phyloP scores from a whole-genome alignment of 352 stramenopile genomes.

The Phytophthora niederhauseri region DNA sequence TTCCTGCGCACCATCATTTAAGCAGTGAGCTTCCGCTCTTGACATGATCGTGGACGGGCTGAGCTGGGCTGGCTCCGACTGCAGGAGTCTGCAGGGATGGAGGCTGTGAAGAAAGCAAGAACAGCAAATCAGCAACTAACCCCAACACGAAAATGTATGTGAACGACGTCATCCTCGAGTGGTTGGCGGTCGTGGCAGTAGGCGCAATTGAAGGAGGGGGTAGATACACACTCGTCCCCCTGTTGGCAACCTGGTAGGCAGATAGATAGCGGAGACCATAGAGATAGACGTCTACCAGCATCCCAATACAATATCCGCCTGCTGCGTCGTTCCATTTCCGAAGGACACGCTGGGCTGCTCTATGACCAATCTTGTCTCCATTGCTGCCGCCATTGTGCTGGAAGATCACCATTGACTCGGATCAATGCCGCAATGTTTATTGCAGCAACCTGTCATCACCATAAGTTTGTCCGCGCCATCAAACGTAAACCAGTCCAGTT shows the following conservation, averaged over 20 bases:
- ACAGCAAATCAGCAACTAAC: slow-evolving; percentile 31
- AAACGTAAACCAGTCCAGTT: too few relatives aligned
- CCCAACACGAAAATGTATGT: slow-evolving; percentile 35
- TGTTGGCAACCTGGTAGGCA: slow-evolving; percentile 36
- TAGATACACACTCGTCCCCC: background rate
- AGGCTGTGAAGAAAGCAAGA: slow-evolving; percentile 12
- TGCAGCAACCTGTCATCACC: too few relatives aligned
- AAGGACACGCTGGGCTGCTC: background rate
- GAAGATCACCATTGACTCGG: background rate
- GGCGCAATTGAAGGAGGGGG: slow-evolving; percentile 30
- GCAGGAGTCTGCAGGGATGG: slow-evolving; percentile 4
- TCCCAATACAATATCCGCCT: slow-evolving; percentile 39
- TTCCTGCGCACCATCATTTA: slow-evolving; percentile 83
- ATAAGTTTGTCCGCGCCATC: too few relatives aligned
- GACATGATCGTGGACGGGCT: slow-evolving; percentile 31
- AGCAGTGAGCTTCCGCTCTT: slow-evolving; percentile 10
- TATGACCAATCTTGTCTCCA: background rate
- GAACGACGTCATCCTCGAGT: slow-evolving; percentile 21
- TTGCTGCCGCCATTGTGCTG: background rate
- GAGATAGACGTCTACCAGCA: slow-evolving; percentile 23
- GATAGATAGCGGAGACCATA: slow-evolving; percentile 24
- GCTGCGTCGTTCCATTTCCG: slow-evolving; percentile 5
- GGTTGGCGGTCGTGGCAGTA: slow-evolving; percentile 18
- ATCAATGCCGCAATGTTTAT: too few relatives aligned
- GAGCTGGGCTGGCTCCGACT: slow-evolving; percentile 8